phyloP scores from a whole-genome alignment of 1,284 basidiomycete genomes.

The Boletus albobrunnescens region DNA sequence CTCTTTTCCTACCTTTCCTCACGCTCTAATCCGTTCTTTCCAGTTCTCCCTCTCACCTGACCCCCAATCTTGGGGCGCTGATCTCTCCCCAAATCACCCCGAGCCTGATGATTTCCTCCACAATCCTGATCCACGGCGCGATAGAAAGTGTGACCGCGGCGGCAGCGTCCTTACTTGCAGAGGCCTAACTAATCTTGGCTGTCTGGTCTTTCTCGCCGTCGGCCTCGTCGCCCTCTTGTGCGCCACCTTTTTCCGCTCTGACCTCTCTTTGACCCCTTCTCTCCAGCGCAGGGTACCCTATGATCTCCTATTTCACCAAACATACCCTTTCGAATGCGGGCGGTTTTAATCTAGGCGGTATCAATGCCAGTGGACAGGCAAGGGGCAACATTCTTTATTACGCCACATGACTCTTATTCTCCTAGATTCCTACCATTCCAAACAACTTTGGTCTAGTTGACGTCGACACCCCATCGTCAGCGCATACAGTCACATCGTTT shows the following conservation, averaged over 20 bases:
- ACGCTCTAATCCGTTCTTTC: conserved; percentile 1
- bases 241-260: conserved; percentile 23
- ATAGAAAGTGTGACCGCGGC: conserved; percentile 56
- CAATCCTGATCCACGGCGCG: conserved; percentile 70
- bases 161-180: conserved; percentile 67
- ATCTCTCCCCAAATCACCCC: conserved; percentile 51
- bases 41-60: conserved; percentile 73
- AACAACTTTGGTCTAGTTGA: conserved; percentile 59
- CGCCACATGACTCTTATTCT: background rate
- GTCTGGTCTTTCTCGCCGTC: conserved; percentile 58
- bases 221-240: conserved; percentile 73
- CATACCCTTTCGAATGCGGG: conserved; percentile 49
- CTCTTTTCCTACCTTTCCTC: background rate
- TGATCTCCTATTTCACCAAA: conserved; percentile 65
- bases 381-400: conserved; percentile 7
- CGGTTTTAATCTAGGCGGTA: conserved; percentile 78
- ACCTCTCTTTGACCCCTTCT: conserved; percentile 3
- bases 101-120: conserved; percentile 73
- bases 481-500: conserved; percentile 43
- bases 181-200: conserved; percentile 75
- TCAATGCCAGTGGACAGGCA: conserved; percentile 75
- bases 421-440: conserved; percentile 36
- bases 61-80: conserved; percentile 62
- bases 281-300: conserved; percentile 73
- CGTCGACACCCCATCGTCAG: conserved; percentile 49